Evolutionary conservation across 164 flowering plant genomes (phyloP).

Genomic region (Aristolochia californica): DNA sequence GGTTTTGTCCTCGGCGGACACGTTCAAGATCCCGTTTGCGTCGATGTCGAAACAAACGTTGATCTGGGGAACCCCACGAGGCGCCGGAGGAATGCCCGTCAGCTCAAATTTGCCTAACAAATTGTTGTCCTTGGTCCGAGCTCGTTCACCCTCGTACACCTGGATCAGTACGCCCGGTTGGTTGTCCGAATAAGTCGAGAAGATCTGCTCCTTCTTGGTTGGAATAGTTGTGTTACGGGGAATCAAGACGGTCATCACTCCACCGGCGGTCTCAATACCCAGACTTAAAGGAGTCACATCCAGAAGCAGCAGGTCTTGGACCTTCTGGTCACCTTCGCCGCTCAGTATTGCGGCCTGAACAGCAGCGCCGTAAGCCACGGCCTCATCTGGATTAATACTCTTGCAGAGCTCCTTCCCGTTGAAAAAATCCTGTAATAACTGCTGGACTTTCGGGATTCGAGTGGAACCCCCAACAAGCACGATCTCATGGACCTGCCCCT

Average conservation of each 20-base stretch:
- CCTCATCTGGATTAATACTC: slow-evolving; percentile 71
- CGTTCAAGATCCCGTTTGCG: slow-evolving; percentile 27
- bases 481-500: slow-evolving; percentile 41
- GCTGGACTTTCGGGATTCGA: slow-evolving; percentile 64
- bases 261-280: slow-evolving; percentile 24
- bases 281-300: slow-evolving; percentile 30
- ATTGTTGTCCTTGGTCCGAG: slow-evolving; percentile 21
- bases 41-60: slow-evolving; percentile 27
- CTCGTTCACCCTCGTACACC: slow-evolving; percentile 37
- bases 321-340: slow-evolving; percentile 65
- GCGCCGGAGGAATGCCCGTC: slow-evolving; percentile 32
- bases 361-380: slow-evolving; percentile 82
- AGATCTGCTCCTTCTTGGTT: slow-evolving; percentile 28
- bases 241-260: slow-evolving; percentile 21
- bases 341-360: slow-evolving; percentile 66
- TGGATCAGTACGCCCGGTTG: slow-evolving; percentile 30
- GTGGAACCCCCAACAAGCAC: slow-evolving; percentile 65
- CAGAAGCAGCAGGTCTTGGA: slow-evolving; percentile 47
- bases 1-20: slow-evolving; percentile 36
- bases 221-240: slow-evolving; percentile 33
- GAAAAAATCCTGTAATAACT: slow-evolving; percentile 54
- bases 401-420: slow-evolving; percentile 71
- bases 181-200: slow-evolving; percentile 30
- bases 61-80: slow-evolving; percentile 38
- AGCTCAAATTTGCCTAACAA: slow-evolving; percentile 23